Evolutionary conservation across 2,329 filamentous ascomycete genomes (phyloP), one percentile per base, ranked within the genome.

Genomic region (Ophiostoma pallidulum): DNA sequence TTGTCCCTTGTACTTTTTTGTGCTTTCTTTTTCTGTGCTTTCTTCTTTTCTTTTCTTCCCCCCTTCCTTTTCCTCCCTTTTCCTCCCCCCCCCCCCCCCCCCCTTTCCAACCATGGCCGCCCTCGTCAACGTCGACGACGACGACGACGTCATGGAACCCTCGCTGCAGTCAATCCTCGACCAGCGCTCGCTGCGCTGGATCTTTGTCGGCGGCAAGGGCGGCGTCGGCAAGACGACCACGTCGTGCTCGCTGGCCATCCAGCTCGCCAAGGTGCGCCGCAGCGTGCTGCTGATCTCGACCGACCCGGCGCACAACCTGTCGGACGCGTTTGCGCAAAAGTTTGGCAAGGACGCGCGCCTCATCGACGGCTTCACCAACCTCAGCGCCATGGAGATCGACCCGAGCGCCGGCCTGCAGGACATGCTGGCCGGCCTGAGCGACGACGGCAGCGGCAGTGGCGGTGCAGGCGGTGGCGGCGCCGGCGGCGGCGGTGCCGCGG

Each of bases 211-310:
- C 60, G 92, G 92, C 57, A 98, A 98, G 71, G 92, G 92, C 61
- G 92, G 92, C 64, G 92, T 98, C 39, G 92, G 92, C 66, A 98
- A 98, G 75, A 98, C 92, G 24, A 98, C 92, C n/a, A 98, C 92
- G 14, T 97, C 91, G 8, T 98, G 92, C 71, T 96, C 91, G 9
- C 84, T 98, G 55, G 92, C 92, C 54, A 97, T 98, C 64, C 92
- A 98, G 70, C 86, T 98, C 56, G 89, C 92, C 60, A 89, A 85
- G 68, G 88, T 89, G 59, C 88, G 92, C 68, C 91, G 91, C 69
- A 94, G 86, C 53, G 92, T 98, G 52, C 80, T 98, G 50, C 84
- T 98, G 65, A 98, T 98, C 71, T 96, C 90, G 33, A 98, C 92
- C 59, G 92, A 98, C 67, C 92, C 92, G 45, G 92, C 92, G 45